Base-by-base conservation (phyloP, 2,329 filamentous ascomycete species). In the Aspergillus pseudoterreus region DNA sequence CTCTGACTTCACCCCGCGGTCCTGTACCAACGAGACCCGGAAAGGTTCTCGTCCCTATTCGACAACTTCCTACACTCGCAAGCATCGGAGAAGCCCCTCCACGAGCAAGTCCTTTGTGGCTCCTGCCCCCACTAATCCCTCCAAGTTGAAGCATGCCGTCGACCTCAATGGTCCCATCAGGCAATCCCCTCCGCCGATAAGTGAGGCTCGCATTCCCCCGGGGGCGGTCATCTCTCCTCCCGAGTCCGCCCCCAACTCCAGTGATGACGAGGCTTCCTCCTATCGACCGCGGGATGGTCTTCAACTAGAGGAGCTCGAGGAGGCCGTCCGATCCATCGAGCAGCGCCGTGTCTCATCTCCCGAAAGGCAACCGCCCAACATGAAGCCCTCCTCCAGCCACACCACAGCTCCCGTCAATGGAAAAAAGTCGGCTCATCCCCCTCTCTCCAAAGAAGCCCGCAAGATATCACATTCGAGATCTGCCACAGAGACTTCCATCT, bases 211-310 rank as follows among this genome's bases (percentile, higher is more conserved):
- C 57, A 94, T 96, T 70, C 90, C 91, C 39, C 83, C 84, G 56
- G 90, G 90, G 55, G 91, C 90, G 57, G 83, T 96, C 61, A 88
- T 95, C 53, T 96, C 92, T 0, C 92, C 92, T 33, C 92, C 92
- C 9, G 92, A 96, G 63, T 96, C 92, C 32, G 81, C 82, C 6
- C 81, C 82, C 36, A 88, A 86, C 59, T 92, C 86, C 22, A 91
- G 92, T 70, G 92, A 96, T 67, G 90, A 95, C 64, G 85, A 83
- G 59, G 55, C 66, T 58, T 22, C 63, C 52, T 60, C 63, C 52
- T 60, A 73, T 62, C 75, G 78, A 66, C 45, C 68, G 53, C 70
- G 67, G 50, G 72, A 77, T 50, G 60, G 73, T 45, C 68, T 76
- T 45, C 74, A 77, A 52, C 71, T 84, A 56, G 76, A 78, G 57